These are phyloP conservation scores for Fraxinus floribunda DNA, from an alignment of 305 asterid genomes.

Conservation along the genomic window DNA sequence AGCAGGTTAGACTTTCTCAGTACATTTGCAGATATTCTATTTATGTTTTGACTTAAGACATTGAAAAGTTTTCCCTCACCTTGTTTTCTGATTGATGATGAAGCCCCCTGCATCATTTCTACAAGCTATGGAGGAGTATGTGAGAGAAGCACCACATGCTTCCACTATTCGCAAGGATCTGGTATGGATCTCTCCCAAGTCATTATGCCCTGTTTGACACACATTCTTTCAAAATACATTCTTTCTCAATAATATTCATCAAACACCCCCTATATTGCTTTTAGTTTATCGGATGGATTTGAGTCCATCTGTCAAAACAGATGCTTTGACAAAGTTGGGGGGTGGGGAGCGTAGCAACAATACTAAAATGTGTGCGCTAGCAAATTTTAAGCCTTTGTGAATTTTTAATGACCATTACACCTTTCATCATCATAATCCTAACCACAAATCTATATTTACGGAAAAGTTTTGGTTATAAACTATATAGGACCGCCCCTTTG, in stretches of 20 bases:
- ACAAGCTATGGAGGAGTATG: conserved; percentile 99
- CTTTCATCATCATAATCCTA: background rate
- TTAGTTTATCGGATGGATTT: background rate
- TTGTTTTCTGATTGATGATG: conserved; percentile 26
- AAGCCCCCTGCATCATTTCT: conserved; percentile 96
- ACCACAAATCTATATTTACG: background rate
- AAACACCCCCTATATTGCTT: background rate
- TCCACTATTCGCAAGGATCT: conserved; percentile 72
- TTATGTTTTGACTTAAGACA: background rate
- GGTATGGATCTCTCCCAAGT: conserved; percentile 41
- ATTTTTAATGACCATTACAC: background rate
- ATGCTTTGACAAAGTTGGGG: background rate
- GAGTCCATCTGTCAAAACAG: background rate
- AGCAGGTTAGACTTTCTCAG: conserved; percentile 60
- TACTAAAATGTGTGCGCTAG: background rate
- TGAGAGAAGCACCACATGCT: conserved; percentile 86
- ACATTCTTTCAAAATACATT: no score
- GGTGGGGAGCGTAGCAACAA: background rate
- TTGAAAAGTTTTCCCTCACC: conserved; percentile 16
- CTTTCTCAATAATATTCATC: background rate
- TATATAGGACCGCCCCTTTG: background rate
- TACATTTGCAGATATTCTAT: conserved; percentile 7
- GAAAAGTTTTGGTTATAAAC: background rate
- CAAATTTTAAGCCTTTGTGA: background rate
- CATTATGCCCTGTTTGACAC: background rate